phyloP scores from a whole-genome alignment of 352 stramenopile species.

The Pythium utonaiense region DNA sequence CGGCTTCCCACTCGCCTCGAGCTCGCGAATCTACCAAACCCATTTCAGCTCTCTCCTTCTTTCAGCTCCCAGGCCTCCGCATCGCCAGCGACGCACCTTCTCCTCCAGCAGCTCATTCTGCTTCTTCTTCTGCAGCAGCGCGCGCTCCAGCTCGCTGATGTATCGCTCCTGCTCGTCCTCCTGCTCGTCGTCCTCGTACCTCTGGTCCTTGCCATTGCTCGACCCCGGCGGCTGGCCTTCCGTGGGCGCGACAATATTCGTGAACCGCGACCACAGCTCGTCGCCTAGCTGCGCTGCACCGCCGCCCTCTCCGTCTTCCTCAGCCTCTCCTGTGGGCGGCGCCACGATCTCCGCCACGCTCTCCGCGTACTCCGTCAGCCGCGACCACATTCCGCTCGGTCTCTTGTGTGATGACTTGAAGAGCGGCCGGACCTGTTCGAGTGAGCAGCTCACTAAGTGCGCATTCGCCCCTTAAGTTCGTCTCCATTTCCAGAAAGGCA shows the following conservation, averaged over 20 bases:
- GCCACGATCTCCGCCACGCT: slow-evolving; percentile 69
- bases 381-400: slow-evolving; percentile 57
- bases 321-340: slow-evolving; percentile 32
- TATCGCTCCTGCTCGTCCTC: slow-evolving; percentile 77
- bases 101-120: slow-evolving; percentile 57
- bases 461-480: slow-evolving; percentile 4
- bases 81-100: slow-evolving; percentile 38
- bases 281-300: slow-evolving; percentile 11
- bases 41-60: background rate
- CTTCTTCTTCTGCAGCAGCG: slow-evolving; percentile 72
- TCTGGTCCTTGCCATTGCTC: background rate
- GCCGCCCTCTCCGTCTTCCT: background rate
- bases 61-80: no score
- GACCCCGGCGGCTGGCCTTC: background rate
- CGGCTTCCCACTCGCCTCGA: slow-evolving; percentile 19
- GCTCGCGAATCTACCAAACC: slow-evolving; percentile 15
- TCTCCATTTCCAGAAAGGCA: background rate
- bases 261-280: slow-evolving; percentile 19
- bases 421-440: no score
- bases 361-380: slow-evolving; percentile 52
- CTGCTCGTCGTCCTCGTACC: slow-evolving; percentile 16
- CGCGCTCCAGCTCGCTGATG: slow-evolving; percentile 71
- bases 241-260: slow-evolving; percentile 15
- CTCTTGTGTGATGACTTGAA: background rate
- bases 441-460: slow-evolving; percentile 7